Conservation (phyloP, 2,329 filamentous ascomycete species). For the Dothistroma pini region DNA sequence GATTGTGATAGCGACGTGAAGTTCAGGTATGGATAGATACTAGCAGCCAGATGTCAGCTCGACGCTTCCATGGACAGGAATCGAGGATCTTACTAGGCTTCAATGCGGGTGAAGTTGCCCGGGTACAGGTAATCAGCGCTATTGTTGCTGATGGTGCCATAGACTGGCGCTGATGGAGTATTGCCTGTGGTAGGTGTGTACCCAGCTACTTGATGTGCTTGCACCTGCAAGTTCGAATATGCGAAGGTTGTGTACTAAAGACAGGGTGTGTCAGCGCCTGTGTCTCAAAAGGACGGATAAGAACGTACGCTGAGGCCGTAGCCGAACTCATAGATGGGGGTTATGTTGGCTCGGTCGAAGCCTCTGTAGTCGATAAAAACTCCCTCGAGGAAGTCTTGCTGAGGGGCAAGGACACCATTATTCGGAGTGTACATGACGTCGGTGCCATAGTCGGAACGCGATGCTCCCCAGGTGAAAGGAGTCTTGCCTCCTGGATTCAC, state of each 20-base stretch:
- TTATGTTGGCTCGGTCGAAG: conserved; percentile 64
- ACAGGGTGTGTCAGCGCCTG: neutral
- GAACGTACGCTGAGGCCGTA: conserved; percentile 48
- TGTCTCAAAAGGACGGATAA: conserved; percentile 38
- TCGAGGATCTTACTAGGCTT: conserved; percentile 38
- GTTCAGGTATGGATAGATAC: conserved; percentile 71
- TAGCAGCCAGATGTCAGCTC: neutral
- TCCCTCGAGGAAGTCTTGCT: conserved; percentile 71
- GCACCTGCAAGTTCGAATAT: conserved; percentile 64
- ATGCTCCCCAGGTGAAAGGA: conserved; percentile 70
- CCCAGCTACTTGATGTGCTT: conserved; percentile 46
- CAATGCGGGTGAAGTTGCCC: conserved; percentile 50
- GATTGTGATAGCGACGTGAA: conserved; percentile 56
- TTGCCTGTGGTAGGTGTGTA: conserved; percentile 61
- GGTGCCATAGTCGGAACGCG: conserved; percentile 64
- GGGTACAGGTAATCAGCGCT: conserved; percentile 67
- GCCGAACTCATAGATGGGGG: conserved; percentile 77
- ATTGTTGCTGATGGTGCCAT: conserved; percentile 62
- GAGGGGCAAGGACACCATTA: conserved; percentile 63
- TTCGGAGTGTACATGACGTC: conserved; percentile 67
- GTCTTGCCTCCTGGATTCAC: conserved; percentile 69
- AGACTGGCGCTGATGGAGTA: conserved; percentile 60
- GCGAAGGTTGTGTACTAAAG: conserved; percentile 71
- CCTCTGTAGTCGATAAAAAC: conserved; percentile 77
- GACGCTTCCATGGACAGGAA: too few relatives aligned